Base-by-base conservation (phyloP, 176 grass and related monocot species). In the Carex littledalei region DNA sequence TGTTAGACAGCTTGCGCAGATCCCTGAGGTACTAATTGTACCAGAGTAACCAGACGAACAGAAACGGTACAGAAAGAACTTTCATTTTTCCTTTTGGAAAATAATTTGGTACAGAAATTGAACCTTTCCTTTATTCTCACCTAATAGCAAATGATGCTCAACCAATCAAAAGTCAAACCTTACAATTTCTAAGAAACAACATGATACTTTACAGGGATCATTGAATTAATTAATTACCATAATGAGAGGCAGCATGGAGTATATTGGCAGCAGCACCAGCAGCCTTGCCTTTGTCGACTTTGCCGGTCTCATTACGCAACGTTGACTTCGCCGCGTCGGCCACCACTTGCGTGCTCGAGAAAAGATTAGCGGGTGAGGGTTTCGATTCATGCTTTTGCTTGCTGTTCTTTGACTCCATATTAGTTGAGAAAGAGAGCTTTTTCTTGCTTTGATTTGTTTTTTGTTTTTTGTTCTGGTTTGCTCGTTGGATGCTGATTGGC, bases 331-430 rank as follows among this genome's bases (percentile, higher is more conserved):
- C 95, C 70, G 89, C 91, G 13, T 84, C 93, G 12, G 93, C 96
- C 83, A 99, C 78, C 69, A 92, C 89, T 86, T 99, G 92, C 13
- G 96, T 93, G 85, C 96, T 95, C 18, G 91, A 93, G 17, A 91
- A 86, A 34, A 99, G 89, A 63, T 94, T 90, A 35, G 39, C 39
- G 1, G 63, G 63, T 22, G 81, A 83, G 24, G 81, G 59, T 8
- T 45, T 81, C 0, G 79, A 61, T 63, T 43, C 79, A 14, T 37
- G 80, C 80, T 83, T 83, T 18, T 82, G 80, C 3, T 29, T 45
- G 47, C 7, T 72, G 69, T 55, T 41, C 87, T 85, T 85, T 16
- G 84, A 67, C 64, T 31, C 63, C 81, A 68, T 76, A 14, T 56
- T 16, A 34, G 1, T 56, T 78, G 13, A 32, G 22, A 16, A 56